These are phyloP conservation scores for Bauhinia variegata DNA, from an alignment of 306 rosid genomes.

Conservation along the genomic window DNA sequence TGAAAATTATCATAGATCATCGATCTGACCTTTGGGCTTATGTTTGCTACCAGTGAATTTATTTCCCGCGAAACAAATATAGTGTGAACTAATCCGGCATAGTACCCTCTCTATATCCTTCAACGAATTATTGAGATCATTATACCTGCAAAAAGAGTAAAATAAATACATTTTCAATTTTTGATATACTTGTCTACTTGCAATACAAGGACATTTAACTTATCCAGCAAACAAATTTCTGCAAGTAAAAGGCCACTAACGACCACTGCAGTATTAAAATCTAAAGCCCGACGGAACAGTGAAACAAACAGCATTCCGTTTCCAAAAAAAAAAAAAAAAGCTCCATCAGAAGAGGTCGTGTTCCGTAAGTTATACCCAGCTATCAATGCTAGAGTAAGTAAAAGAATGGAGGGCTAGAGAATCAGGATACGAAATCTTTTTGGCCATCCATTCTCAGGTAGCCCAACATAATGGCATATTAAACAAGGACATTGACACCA, in stretches of 20 bases:
- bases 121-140: constrained; percentile 45
- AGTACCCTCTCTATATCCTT: constrained; percentile 54
- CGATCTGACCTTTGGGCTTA: constrained; percentile 67
- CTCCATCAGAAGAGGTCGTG: too few species aligned
- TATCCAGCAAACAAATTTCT: constrained; percentile 37
- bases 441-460: constrained; percentile 15
- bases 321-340: too few species aligned
- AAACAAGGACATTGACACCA: constrained; percentile 8
- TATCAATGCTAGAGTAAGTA: not conserved
- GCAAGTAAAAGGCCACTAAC: too few species aligned
- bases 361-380: too few species aligned
- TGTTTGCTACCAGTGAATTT: constrained; percentile 68
- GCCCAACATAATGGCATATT: not conserved
- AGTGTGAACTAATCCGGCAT: constrained; percentile 63
- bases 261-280: too few species aligned
- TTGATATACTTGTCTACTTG: too few species aligned
- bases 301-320: too few species aligned
- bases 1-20: constrained; percentile 11
- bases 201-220: constrained; percentile 45
- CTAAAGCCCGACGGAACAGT: too few species aligned
- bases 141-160: constrained; percentile 64
- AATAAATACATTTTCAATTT: constrained; percentile 29
- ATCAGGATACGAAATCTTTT: not conserved
- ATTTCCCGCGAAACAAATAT: constrained; percentile 68
- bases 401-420: not conserved